Base-by-base conservation (phyloP, 208 protist species). In the Tritrichomonas musculus region DNA sequence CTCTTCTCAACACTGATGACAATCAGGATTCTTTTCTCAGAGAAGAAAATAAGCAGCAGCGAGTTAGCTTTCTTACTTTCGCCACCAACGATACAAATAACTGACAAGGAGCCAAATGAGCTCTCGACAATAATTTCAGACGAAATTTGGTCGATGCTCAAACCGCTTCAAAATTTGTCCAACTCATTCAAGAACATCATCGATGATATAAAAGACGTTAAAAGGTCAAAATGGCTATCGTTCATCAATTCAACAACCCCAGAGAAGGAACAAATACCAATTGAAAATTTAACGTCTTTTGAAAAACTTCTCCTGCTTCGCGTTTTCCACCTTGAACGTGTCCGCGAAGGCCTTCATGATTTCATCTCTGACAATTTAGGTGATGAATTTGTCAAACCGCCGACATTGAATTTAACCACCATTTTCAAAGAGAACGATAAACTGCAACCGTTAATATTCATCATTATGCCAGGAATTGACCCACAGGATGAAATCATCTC, bases 1-100 rank as follows among this genome's bases (percentile, higher is more conserved):
- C 97, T 99, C 47, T 99, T 99, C 50, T 97, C 98, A 47, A 99
- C 99, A 95, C 98, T 99, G 95, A 99, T 99, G 97, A 98, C 97
- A 92, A 97, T 98, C 49, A 97, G 97, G 95, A 98, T 99, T 82
- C 80, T 99, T 92, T 92, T 96, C 92, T 30, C 64, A n/a, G 92
- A 96, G 0, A 92, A 82, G 27, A 96, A 96, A 93, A 93, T 97
- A 2, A 55, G 93, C 33, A 41, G 36, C 13, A 64, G 25, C 20
- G 94, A 96, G 88, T 95, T 72, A 44, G 65, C 47, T 33, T 96
- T 96, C 73, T 72, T 97, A 11, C 75, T 96, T 11, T 95, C 94
- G 0, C 77, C 77, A 39, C 5, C 14, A 22, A 2, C 22, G 9
- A 47, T 36, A 41, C 60, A 57, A 66, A 53, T 92, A 55, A 9